These are phyloP conservation scores for Hyaloraphidium curvatum DNA, from an alignment of 192 early-diverging fungal genomes.

Conservation along the genomic window DNA sequence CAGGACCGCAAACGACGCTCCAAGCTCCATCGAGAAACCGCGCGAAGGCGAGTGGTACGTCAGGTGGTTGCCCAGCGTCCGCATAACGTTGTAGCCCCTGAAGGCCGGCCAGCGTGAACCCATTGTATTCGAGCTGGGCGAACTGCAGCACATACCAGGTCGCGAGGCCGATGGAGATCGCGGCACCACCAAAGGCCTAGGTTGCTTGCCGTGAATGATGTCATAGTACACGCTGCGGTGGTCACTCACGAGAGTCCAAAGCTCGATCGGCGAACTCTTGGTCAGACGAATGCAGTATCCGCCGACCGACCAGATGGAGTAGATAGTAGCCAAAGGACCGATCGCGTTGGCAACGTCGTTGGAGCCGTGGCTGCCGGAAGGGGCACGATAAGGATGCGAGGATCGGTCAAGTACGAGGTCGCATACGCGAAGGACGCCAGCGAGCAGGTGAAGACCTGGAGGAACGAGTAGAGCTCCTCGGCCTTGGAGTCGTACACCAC, in stretches of 20 bases:
- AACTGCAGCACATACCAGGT: too few species aligned
- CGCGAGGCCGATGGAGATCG: slow-evolving; percentile 54
- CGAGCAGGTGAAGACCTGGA: slow-evolving; percentile 61
- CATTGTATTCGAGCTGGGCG: too few species aligned
- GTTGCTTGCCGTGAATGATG: too few species aligned
- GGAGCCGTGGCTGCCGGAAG: slow-evolving; percentile 61
- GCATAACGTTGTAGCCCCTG: slow-evolving; percentile 62
- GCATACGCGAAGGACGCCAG: slow-evolving; percentile 72
- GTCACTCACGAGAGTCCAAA: too few species aligned
- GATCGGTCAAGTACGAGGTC: too few species aligned
- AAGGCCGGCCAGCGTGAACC: too few species aligned
- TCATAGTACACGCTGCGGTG: too few species aligned
- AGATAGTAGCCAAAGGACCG: slow-evolving; percentile 58
- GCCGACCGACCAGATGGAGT: slow-evolving; percentile 38
- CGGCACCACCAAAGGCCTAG: slow-evolving; percentile 47
- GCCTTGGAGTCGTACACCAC: slow-evolving; percentile 47
- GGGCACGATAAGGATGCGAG: too few species aligned
- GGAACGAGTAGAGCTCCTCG: slow-evolving; percentile 63
- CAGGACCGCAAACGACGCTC: slow-evolving; percentile 54
- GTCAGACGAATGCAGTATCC: slow-evolving; percentile 7
- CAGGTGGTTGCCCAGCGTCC: slow-evolving; percentile 59
- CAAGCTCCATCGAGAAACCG: slow-evolving; percentile 61
- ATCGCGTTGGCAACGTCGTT: slow-evolving; percentile 78
- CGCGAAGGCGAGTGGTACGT: slow-evolving; percentile 66
- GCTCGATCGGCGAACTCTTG: slow-evolving; percentile 34